Conservation (phyloP, 495 filamentous ascomycete species). For the Pseudotulostoma volvatum region DNA sequence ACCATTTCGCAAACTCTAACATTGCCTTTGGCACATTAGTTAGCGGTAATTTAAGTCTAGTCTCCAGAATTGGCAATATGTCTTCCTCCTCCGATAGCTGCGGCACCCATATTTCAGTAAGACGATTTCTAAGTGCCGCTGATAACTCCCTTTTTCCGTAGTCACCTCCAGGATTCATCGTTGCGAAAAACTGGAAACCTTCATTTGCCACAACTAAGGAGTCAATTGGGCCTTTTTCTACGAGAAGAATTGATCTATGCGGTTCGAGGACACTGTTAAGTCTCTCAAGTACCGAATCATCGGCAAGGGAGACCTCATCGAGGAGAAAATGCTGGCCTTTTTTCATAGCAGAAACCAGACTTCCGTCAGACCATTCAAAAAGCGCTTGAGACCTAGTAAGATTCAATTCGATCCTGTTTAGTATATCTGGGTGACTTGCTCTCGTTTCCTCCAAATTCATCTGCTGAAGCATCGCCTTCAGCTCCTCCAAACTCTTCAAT, state of each 20-base stretch:
- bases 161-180: constrained; percentile 98
- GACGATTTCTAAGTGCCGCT: constrained; percentile 84
- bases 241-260: constrained; percentile 67
- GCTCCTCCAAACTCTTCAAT: constrained; percentile 22
- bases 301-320: constrained; percentile 94
- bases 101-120: constrained; percentile 98
- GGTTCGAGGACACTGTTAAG: constrained; percentile 96
- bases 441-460: constrained; percentile 14
- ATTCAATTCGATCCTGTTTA: constrained; percentile 40
- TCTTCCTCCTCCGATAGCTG: constrained; percentile 63
- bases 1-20: constrained; percentile 84
- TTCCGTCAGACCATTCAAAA: constrained; percentile 95
- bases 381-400: constrained; percentile 54
- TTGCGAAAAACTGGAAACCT: constrained; percentile 91
- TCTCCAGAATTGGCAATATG: constrained; percentile 66
- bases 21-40: constrained; percentile 35
- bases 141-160: constrained; percentile 96
- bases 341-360: constrained; percentile 89
- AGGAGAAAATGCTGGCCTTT: constrained; percentile 79
- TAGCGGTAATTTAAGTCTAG: constrained; percentile 48
- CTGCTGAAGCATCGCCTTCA: constrained; percentile 34
- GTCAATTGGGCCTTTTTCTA: constrained; percentile 78
- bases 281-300: constrained; percentile 92
- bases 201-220: constrained; percentile 59
- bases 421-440: constrained; percentile 32